A percentile compares a stretch with the other conserved stretches of the same genome.
These are phyloP conservation scores for Hansenula anomala DNA, from an alignment of 1,139 yeast genomes.

Conservation along the genomic window DNA sequence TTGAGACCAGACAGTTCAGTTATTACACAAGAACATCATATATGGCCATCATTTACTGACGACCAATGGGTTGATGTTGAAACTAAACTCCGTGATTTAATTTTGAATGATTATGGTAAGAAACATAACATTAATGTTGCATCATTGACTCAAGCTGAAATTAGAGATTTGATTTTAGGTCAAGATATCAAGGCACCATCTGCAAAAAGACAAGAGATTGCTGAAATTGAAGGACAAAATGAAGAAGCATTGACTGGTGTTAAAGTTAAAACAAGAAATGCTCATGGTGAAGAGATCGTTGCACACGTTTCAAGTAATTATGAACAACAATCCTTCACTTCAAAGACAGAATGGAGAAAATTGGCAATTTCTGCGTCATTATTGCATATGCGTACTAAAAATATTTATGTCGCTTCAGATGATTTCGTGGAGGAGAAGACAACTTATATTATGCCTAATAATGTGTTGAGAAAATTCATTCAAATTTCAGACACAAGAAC, in stretches of 20 bases:
- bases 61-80: slow-evolving; percentile 95
- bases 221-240: slow-evolving; percentile 65
- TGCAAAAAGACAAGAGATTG: slow-evolving; percentile 71
- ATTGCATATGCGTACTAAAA: slow-evolving; percentile 69
- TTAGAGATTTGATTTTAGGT: slow-evolving; percentile 89
- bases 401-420: slow-evolving; percentile 66
- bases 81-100: slow-evolving; percentile 80
- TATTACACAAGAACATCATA: slow-evolving; percentile 68
- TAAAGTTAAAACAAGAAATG: slow-evolving; percentile 81
- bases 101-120: slow-evolving; percentile 78
- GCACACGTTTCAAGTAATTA: slow-evolving; percentile 90
- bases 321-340: slow-evolving; percentile 78
- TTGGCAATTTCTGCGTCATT: slow-evolving; percentile 78
- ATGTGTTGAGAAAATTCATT: slow-evolving; percentile 70
- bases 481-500: slow-evolving; percentile 77
- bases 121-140: slow-evolving; percentile 83
- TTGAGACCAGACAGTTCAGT: slow-evolving; percentile 72
- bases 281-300: slow-evolving; percentile 93
- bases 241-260: slow-evolving; percentile 58
- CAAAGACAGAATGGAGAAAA: slow-evolving; percentile 89
- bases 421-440: slow-evolving; percentile 49
- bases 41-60: slow-evolving; percentile 88
- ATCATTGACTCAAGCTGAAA: slow-evolving; percentile 88
- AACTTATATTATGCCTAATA: slow-evolving; percentile 79
- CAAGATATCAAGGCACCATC: slow-evolving; percentile 93